These are phyloP conservation scores for Saccharum spontaneum DNA, from an alignment of 176 grass and related monocot genomes.

Conservation along the genomic window DNA sequence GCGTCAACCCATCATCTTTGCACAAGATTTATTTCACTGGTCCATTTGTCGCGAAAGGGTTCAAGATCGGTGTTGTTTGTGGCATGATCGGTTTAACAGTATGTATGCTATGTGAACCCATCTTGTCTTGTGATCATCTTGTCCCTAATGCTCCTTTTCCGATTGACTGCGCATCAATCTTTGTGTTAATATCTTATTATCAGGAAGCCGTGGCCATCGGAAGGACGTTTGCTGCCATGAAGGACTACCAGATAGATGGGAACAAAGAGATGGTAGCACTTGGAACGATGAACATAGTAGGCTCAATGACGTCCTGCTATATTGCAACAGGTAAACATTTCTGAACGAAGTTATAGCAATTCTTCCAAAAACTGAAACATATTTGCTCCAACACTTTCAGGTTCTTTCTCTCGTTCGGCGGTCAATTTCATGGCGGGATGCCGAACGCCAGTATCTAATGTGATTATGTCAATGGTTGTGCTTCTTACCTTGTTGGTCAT, in stretches of 20 bases:
- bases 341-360: background rate
- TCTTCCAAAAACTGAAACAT: conserved; percentile 8
- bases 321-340: conserved; percentile 67
- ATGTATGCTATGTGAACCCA: conserved; percentile 23
- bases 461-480: conserved; percentile 85
- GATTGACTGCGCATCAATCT: background rate
- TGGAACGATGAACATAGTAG: conserved; percentile 90
- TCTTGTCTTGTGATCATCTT: background rate
- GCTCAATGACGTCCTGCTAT: conserved; percentile 97
- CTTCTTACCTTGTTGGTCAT: conserved; percentile 87
- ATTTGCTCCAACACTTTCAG: conserved; percentile 38
- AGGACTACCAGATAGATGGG: conserved; percentile 90
- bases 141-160: background rate
- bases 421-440: conserved; percentile 98
- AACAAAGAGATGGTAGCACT: conserved; percentile 99
- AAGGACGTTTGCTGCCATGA: conserved; percentile 95
- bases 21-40: conserved; percentile 79
- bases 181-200: conserved; percentile 20
- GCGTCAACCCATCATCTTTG: conserved; percentile 84
- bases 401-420: conserved; percentile 94
- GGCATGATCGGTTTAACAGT: conserved; percentile 88
- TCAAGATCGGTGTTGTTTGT: conserved; percentile 72
- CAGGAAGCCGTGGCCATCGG: conserved; percentile 97
- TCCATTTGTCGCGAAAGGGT: conserved; percentile 74
- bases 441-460: conserved; percentile 76